These are phyloP conservation scores for Solanum clarkiae DNA, from an alignment of 257 asterid genomes.

Conservation along the genomic window DNA sequence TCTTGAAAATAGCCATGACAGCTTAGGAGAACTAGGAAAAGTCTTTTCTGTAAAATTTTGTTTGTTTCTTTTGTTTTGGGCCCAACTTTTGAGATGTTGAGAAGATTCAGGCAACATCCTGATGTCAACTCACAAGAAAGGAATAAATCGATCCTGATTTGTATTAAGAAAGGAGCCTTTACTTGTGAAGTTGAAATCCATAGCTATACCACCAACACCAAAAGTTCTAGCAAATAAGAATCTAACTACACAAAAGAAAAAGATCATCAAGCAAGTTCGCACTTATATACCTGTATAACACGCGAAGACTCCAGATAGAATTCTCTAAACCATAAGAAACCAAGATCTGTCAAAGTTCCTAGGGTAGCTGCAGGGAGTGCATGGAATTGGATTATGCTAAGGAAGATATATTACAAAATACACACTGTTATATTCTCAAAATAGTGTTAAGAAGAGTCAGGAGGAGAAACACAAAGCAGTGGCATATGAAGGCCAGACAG, in stretches of 20 bases:
- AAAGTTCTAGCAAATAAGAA: background rate
- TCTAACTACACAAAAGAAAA: background rate
- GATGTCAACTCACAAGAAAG: background rate
- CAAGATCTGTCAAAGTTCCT: slow-evolving; percentile 77
- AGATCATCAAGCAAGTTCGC: background rate
- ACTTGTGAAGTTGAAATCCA: background rate
- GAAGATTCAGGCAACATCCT: background rate
- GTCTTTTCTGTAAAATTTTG: background rate
- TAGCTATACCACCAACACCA: background rate
- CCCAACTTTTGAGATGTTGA: background rate
- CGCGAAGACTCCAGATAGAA: slow-evolving; percentile 98
- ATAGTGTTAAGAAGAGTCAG: background rate
- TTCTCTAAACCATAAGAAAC: slow-evolving; percentile 97
- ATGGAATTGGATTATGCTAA: background rate
- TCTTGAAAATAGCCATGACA: background rate
- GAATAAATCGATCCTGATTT: background rate
- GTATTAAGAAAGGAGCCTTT: background rate
- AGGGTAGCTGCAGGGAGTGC: slow-evolving; percentile 60
- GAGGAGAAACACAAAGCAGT: background rate
- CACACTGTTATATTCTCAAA: background rate
- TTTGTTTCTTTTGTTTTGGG: too few relatives aligned
- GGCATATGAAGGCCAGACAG: background rate
- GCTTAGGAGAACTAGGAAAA: background rate
- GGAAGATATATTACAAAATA: background rate
- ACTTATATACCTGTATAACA: slow-evolving; percentile 78